phyloP scores from a whole-genome alignment of 2,329 filamentous ascomycete species.

The Stemphylium beticola region DNA sequence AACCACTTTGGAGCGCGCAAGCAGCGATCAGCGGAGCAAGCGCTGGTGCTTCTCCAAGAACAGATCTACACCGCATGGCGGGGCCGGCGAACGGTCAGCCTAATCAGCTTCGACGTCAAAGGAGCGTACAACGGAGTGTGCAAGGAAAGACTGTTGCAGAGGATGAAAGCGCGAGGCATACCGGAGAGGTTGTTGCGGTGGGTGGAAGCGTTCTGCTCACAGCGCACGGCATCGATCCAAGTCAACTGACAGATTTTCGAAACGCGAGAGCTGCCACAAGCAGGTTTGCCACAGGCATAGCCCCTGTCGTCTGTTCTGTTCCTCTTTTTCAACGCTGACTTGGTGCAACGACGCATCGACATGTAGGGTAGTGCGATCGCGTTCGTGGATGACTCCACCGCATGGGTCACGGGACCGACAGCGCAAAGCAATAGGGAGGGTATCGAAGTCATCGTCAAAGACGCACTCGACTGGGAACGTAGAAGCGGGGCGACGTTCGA shows the following conservation, averaged over 20 bases:
- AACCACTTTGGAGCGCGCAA: slow-evolving; percentile 50
- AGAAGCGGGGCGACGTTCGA: slow-evolving; percentile 17
- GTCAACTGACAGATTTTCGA: background rate
- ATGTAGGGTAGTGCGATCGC: too few species aligned
- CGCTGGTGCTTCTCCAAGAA: slow-evolving; percentile 25
- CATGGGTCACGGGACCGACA: too few species aligned
- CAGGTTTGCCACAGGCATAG: slow-evolving; percentile 23
- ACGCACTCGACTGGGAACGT: too few species aligned
- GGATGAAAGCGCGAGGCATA: too few species aligned
- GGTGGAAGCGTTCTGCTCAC: too few species aligned
- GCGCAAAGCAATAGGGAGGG: too few species aligned
- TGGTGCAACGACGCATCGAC: slow-evolving; percentile 6
- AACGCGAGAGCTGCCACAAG: slow-evolving; percentile 12
- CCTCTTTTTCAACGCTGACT: slow-evolving; percentile 29
- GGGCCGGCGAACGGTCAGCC: slow-evolving; percentile 1
- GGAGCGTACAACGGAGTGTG: slow-evolving; percentile 14
- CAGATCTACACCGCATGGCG: background rate
- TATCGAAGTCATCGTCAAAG: too few species aligned
- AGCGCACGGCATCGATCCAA: too few species aligned
- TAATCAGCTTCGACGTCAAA: slow-evolving; percentile 15
- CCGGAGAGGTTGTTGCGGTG: too few species aligned
- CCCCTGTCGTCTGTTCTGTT: slow-evolving; percentile 24
- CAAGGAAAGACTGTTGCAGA: background rate
- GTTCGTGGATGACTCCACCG: too few species aligned
- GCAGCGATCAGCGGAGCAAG: slow-evolving; percentile 43